Evolutionary conservation across 441 rosid genomes (phyloP).

Genomic region (Pelargonium myrrhifolium): DNA sequence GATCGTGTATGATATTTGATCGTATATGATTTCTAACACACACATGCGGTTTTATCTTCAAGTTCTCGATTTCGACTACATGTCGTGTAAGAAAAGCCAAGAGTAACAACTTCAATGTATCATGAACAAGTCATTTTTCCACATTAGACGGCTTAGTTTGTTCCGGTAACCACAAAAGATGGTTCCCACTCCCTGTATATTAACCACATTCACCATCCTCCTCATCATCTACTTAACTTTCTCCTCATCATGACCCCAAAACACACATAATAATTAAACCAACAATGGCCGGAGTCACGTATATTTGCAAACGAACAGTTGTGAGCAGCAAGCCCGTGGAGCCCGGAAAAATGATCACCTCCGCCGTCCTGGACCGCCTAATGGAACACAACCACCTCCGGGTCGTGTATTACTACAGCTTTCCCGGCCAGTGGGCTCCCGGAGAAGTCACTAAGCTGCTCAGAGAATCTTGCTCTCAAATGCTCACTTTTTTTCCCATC

Average conservation of each 20-base stretch:
- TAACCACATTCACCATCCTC: neutral
- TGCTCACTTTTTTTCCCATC: constrained; percentile 38
- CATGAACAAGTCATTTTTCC: neutral
- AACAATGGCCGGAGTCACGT: constrained; percentile 31
- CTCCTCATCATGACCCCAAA: neutral
- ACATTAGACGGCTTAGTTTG: neutral
- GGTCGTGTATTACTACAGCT: constrained; percentile 39
- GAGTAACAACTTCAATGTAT: neutral
- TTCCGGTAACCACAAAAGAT: neutral
- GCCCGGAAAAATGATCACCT: constrained; percentile 26
- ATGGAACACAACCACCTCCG: constrained; percentile 52
- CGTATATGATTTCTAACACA: no score
- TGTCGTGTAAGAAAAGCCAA: neutral
- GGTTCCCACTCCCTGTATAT: neutral
- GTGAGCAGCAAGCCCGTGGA: constrained; percentile 54
- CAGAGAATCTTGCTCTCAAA: constrained; percentile 42
- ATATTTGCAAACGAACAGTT: constrained; percentile 49
- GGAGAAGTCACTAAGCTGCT: constrained; percentile 41
- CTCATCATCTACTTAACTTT: no score
- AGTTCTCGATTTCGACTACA: no score
- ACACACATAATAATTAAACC: neutral
- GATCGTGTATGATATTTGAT: no score
- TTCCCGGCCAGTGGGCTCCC: constrained; percentile 13
- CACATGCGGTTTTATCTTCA: no score
- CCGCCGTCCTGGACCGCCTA: constrained; percentile 52